Conservation (phyloP, 1,284 basidiomycete genomes). For the Cystobasidium pallidum region DNA sequence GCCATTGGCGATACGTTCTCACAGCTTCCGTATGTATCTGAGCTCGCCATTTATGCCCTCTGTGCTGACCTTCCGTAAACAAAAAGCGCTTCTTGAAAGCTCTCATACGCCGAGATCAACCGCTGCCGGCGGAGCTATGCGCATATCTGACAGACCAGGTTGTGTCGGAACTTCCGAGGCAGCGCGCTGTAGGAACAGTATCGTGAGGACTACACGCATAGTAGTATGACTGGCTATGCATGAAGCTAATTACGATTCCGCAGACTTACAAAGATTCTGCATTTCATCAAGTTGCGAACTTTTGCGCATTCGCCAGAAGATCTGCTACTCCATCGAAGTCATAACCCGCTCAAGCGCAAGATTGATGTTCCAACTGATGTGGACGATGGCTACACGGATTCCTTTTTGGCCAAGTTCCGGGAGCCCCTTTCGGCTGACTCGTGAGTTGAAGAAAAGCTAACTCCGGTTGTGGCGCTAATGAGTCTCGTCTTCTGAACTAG, state of each 20-base stretch:
- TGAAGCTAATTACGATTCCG: conserved; percentile 51
- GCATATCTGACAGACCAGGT: conserved; percentile 56
- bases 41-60: not conserved
- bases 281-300: conserved; percentile 81
- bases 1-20: conserved; percentile 91
- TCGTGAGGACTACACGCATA: conserved; percentile 61
- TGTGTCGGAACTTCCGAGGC: conserved; percentile 76
- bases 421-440: conserved; percentile 53
- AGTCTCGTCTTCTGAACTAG: conserved; percentile 49
- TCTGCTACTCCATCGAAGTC: conserved; percentile 78
- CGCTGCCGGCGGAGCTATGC: conserved; percentile 67
- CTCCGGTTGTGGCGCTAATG: not conserved
- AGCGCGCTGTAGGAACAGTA: conserved; percentile 67
- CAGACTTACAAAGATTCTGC: conserved; percentile 72
- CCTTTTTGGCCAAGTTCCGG: conserved; percentile 62
- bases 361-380: conserved; percentile 60
- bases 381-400: conserved; percentile 62
- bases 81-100: conserved; percentile 66
- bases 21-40: conserved; percentile 62
- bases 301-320: conserved; percentile 67
- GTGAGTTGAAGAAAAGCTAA: not conserved
- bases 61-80: not conserved
- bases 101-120: conserved; percentile 74
- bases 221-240: too few species aligned
- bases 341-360: conserved; percentile 69